Evolutionary conservation across 2,329 filamentous ascomycete genomes (phyloP).

Genomic region (Cylindrodendrum hubeiense): DNA sequence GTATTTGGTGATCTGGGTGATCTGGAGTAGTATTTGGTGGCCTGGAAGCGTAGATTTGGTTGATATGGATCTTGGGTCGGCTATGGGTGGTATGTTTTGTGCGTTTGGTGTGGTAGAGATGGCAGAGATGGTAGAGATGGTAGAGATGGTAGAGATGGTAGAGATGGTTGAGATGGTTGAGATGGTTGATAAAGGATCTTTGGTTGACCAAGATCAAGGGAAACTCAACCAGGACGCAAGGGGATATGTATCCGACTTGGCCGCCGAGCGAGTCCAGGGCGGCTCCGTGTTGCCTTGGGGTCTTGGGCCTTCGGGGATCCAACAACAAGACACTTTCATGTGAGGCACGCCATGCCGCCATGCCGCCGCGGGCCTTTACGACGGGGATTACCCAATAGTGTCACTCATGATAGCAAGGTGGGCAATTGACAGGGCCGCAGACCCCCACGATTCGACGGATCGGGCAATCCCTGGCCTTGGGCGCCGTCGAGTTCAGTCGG

Average conservation of each 20-base stretch:
- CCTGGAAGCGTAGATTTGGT: background rate
- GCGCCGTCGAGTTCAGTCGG: constrained; percentile 28
- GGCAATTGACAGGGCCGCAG: constrained; percentile 43
- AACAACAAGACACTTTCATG: constrained; percentile 19
- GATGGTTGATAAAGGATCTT: background rate
- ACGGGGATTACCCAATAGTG: constrained; percentile 38
- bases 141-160: background rate
- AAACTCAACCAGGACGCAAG: background rate
- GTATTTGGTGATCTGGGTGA: background rate
- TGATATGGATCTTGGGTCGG: constrained; percentile 3
- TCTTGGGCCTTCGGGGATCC: constrained; percentile 3
- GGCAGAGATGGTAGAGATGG: too few relatives aligned
- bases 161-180: background rate
- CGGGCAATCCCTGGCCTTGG: constrained; percentile 38
- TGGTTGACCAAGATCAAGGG: background rate
- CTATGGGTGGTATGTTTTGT: background rate
- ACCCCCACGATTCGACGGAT: constrained; percentile 43
- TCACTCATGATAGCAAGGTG: constrained; percentile 45
- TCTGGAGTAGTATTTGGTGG: constrained; percentile 5
- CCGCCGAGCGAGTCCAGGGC: constrained; percentile 4
- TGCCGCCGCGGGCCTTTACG: constrained; percentile 21
- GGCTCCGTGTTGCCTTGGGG: background rate
- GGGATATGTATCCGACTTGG: constrained; percentile 17
- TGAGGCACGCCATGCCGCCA: constrained; percentile 33
- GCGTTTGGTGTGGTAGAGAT: background rate